Base-by-base conservation (phyloP, 768 basidiomycete genomes). In the Agrocybe praecox region DNA sequence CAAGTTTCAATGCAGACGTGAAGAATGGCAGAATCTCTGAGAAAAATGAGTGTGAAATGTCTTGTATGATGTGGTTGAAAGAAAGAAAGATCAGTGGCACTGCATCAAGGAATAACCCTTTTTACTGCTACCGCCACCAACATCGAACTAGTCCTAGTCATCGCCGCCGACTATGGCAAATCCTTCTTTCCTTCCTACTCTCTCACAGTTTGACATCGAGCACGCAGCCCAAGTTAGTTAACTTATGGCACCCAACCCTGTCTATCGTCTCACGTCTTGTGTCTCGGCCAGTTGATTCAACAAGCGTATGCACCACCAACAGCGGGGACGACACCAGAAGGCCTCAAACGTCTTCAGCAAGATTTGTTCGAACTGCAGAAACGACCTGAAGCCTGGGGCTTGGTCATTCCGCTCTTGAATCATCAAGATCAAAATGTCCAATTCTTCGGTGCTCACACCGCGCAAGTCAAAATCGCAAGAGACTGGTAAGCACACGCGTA, bases 381-480 rank as follows among this genome's bases (percentile, higher is more conserved):
- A 63, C 75, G 79, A 50, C 85, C 82, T 15, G 90, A 90, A 63
- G 90, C 90, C 2, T 95, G 92, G 93, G 92, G 90, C 9, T 74
- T 95, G 46, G 85, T 94, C 18, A 79, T 90, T 33, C 92, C 92
- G 0, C 80, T 95, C 60, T 73, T 94, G 22, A 79, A 86, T 14
- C 78, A 89, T 65, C 73, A 77, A 24, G 89, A 96, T 70, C 80
- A 80, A 51, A 93, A 93, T 65, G 92, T 96, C 10, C 90, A 95
- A 69, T 98, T 96, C 80, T 96, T 94, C 66, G 94, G 94, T 2
- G 94, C 95, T 5, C 95, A 97, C 64, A 97, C 93, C 0, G 85
- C 89, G 2, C 93, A 96, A 67, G 91, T 96, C 59, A 98, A 98
- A 81, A 93, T 96, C 60, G 86, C 90, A 14, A 78, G 95, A 60